Percentiles rank a stretch among this genome's conserved stretches.
Conservation (phyloP, 2,329 filamentous ascomycete genomes). For the Penicillium sp. region DNA sequence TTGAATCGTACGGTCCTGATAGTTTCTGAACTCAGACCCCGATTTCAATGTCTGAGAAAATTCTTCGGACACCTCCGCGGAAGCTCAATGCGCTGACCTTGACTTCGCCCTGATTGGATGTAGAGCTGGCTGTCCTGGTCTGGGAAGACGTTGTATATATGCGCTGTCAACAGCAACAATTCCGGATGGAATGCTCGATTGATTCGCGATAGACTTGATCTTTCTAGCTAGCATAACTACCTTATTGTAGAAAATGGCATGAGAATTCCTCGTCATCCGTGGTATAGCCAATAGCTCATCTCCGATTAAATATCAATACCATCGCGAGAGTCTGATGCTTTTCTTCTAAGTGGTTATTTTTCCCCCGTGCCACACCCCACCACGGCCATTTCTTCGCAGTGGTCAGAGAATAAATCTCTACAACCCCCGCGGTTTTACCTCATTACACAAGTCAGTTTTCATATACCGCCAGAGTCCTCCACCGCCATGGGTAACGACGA, state of each 20-base stretch:
- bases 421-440: background rate
- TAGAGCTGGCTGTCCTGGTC: background rate
- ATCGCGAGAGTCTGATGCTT: slow-evolving; percentile 9
- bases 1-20: slow-evolving; percentile 1
- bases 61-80: background rate
- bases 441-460: slow-evolving; percentile 1
- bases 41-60: background rate
- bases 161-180: background rate
- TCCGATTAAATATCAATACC: background rate
- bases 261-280: too few species aligned
- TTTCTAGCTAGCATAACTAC: background rate
- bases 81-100: slow-evolving; percentile 14
- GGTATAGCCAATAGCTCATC: background rate
- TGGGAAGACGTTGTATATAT: background rate
- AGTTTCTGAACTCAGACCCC: background rate
- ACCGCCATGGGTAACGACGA: slow-evolving; percentile 44
- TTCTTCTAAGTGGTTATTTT: slow-evolving; percentile 12
- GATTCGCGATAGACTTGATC: slow-evolving; percentile 5
- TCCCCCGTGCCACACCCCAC: background rate
- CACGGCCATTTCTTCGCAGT: background rate
- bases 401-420: slow-evolving; percentile 6
- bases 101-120: slow-evolving; percentile 10
- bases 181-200: background rate
- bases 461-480: background rate
- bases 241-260: background rate